Base-by-base conservation (phyloP, 164 flowering plant species). In the Kingdonia uniflora region DNA sequence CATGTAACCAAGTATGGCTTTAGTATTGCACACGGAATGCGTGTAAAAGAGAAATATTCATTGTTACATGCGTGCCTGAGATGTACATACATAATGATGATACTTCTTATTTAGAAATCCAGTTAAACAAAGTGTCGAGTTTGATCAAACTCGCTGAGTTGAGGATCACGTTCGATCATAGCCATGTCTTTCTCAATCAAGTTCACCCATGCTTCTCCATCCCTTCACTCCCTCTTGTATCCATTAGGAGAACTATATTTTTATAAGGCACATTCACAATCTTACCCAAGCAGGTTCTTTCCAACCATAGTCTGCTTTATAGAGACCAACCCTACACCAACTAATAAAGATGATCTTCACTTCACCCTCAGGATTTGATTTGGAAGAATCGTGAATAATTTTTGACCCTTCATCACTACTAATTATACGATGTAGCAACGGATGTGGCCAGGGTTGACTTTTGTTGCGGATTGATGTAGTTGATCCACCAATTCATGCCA, bases 261-360 rank as follows among this genome's bases (percentile, higher is more conserved):
- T 46, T 60, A 16, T 42, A 47, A n/a, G 50, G 25, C 10, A 22
- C 10, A n/a, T 22, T 45, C 2, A 50, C 19, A 19, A 46, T 19
- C 55, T 49, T 8, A 64, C 52, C 79, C 82, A 78, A 1, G 19
- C 19, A 0, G 82, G 76, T 62, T 54, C 71, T 26, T 75, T 78
- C 73, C 76, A 75, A 2, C 80, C 78, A 24, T 71, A 78, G 57
- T 76, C 73, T 12, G 60, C 44, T 7, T 68, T 66, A 35, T 75
- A 71, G n/a, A 55, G 37, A 1, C 65, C 68, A n/a, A 63, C 46
- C 53, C 63, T 44, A 16, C 71, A 65, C 69, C 62, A 66, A 37
- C 78, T 78, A 11, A 56, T 53, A 29, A 69, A 63, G 25, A 14
- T 6, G 14, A 29, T 29, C 8, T 3, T 29, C 35, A 29, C 8